Base-by-base conservation (phyloP, 768 basidiomycete species). In the Podaxis mareebaensis region DNA sequence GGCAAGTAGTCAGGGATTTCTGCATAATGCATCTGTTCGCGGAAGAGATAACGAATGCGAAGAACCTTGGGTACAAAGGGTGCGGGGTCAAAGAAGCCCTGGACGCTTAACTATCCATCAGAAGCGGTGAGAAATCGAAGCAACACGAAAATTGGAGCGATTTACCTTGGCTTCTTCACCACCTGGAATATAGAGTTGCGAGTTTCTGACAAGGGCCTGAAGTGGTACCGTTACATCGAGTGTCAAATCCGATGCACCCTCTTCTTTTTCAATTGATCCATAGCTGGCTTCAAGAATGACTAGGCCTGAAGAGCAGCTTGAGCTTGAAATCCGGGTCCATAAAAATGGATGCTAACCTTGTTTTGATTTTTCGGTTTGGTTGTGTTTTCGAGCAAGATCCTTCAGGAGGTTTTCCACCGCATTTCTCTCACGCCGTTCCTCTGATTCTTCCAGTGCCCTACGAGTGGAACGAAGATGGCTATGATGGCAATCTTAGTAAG, bases 51-150 rank as follows among this genome's bases (percentile, higher is more conserved):
- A 51, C 86, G 85, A 42, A 96, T 79, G 33, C 85, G 80, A 57
- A 95, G 76, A 4, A 78, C 78, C 77, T 96, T 95, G 53, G 82
- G 75, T 60, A 83, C 79, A n/a, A 85, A 86, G 13, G 91, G 88
- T 17, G 88, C 87, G 61, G 92, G 91, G 76, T 96, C 94, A 71
- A 85, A 88, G 78, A 97, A 95, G n/a, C 94, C 94, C 70, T 92
- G 88, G 44, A 96, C 79, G 28, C 86, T 83, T 63, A 86, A 78
- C 91, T 91, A 67, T 66, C 24, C 61, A 62, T 58, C 39, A 57
- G 60, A 67, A 39, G 38, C 40, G 63, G 12, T 13, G 33, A 58
- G 49, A 46, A 53, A 60, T 55, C 17, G 28, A 42, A n/a, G 33
- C n/a, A n/a, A n/a, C 13, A 49, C n/a, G n/a, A 42, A 53, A 17